Base-by-base conservation (phyloP, 495 filamentous ascomycete genomes). In the Bacidia rubella region DNA sequence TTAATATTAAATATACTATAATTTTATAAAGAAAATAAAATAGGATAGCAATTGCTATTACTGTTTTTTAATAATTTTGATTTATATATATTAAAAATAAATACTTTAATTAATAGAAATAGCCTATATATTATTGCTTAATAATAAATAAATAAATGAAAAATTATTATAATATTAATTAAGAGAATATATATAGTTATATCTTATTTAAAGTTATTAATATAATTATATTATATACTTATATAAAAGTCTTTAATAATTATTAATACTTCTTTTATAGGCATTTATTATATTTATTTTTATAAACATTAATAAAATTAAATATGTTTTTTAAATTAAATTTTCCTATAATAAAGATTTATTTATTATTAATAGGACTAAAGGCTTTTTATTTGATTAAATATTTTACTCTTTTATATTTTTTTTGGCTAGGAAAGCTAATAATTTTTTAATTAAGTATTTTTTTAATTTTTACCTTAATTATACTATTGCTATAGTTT, bases 121-220 rank as follows among this genome's bases (percentile, higher is more conserved):
- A n/a, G n/a, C n/a, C n/a, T n/a, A n/a, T n/a, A n/a, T n/a, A n/a
- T n/a, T n/a, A n/a, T n/a, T n/a, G n/a, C n/a, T n/a, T n/a, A n/a
- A n/a, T n/a, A 23, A 47, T 47, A 26, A 10, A 22, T 25, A 25
- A 47, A 47, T 15, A 1, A 1, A 3, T 22, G 4, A 47, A 47
- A n/a, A n/a, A n/a, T n/a, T n/a, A 11, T n/a, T n/a, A 22, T 45
- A 11, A 20, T n/a, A 11, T 11, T 11, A 45, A n/a, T 45, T n/a
- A n/a, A n/a, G n/a, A n/a, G n/a, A n/a, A n/a, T n/a, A n/a, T n/a
- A n/a, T n/a, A n/a, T n/a, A n/a, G 20, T 45, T n/a, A 54, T n/a
- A n/a, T n/a, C n/a, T n/a, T 11, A 17, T 41, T 26, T 54, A 39
- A 40, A 19, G 22, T 40, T 17, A 41, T 54, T 42, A 49, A 24